Evolutionary conservation across 257 asterid species (phyloP).

Genomic region (Forsythia viridissima): DNA sequence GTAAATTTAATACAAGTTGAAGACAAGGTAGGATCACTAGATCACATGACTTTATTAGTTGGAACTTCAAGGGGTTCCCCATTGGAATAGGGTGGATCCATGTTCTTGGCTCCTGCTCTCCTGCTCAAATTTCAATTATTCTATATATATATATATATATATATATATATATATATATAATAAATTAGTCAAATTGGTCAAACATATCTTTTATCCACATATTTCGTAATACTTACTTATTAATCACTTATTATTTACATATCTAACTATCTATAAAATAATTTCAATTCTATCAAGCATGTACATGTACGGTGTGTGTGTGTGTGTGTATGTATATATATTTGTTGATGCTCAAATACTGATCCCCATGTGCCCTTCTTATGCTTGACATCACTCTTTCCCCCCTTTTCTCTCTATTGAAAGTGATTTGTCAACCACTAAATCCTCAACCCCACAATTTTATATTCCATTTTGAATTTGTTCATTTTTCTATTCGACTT

Average conservation of each 20-base stretch:
- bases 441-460: neutral
- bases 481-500: neutral
- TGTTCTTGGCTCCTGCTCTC: constrained; percentile 42
- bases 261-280: too few species aligned
- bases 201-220: too few species aligned
- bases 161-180: too few species aligned
- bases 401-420: constrained; percentile 33
- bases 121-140: constrained; percentile 5
- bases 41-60: constrained; percentile 68
- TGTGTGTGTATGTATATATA: too few species aligned
- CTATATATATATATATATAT: neutral
- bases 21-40: constrained; percentile 46
- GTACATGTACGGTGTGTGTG: neutral
- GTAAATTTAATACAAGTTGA: constrained; percentile 28
- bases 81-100: constrained; percentile 59
- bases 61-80: constrained; percentile 44
- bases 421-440: constrained; percentile 58
- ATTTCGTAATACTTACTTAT: neutral
- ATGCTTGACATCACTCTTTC: constrained; percentile 45
- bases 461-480: neutral
- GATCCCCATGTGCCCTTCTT: constrained; percentile 60
- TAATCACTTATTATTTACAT: too few species aligned
- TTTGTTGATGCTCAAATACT: constrained; percentile 21
- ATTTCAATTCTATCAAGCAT: too few species aligned
- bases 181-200: too few species aligned